These are phyloP conservation scores for Microthyrium microscopicum DNA, from an alignment of 2,329 filamentous ascomycete genomes.

Conservation along the genomic window DNA sequence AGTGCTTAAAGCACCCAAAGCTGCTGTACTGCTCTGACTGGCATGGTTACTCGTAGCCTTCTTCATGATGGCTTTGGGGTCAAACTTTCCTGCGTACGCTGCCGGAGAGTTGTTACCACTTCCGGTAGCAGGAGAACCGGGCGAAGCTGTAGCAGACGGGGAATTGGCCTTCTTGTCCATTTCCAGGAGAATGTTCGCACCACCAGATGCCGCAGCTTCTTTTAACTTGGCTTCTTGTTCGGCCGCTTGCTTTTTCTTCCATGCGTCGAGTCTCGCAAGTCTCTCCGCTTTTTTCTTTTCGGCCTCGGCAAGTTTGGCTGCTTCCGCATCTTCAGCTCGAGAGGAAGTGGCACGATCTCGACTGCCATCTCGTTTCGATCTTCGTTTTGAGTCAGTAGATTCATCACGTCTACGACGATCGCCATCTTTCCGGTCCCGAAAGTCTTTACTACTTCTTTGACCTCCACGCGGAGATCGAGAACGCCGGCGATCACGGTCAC, in stretches of 20 bases:
- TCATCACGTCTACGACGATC: slow-evolving; percentile 2
- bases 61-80: slow-evolving; percentile 73
- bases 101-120: no score
- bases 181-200: slow-evolving; percentile 50
- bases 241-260: slow-evolving; percentile 76
- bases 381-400: neutral
- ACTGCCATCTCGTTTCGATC: slow-evolving; percentile 33
- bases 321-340: slow-evolving; percentile 9
- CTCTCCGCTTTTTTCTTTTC: slow-evolving; percentile 66
- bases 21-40: slow-evolving; percentile 35
- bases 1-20: slow-evolving; percentile 29
- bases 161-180: slow-evolving; percentile 46
- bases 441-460: slow-evolving; percentile 15
- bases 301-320: slow-evolving; percentile 25
- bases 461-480: slow-evolving; percentile 43
- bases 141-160: slow-evolving; percentile 8
- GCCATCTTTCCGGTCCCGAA: slow-evolving; percentile 1
- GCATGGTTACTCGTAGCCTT: slow-evolving; percentile 56
- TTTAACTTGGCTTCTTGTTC: slow-evolving; percentile 57
- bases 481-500: slow-evolving; percentile 45
- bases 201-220: slow-evolving; percentile 32
- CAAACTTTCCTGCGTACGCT: slow-evolving; percentile 63
- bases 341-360: slow-evolving; percentile 7
- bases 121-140: slow-evolving; percentile 27
- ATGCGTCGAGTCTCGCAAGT: slow-evolving; percentile 68